phyloP scores from a whole-genome alignment of 2,329 filamentous ascomycete species.

The Pseudocercospora fuligena region DNA sequence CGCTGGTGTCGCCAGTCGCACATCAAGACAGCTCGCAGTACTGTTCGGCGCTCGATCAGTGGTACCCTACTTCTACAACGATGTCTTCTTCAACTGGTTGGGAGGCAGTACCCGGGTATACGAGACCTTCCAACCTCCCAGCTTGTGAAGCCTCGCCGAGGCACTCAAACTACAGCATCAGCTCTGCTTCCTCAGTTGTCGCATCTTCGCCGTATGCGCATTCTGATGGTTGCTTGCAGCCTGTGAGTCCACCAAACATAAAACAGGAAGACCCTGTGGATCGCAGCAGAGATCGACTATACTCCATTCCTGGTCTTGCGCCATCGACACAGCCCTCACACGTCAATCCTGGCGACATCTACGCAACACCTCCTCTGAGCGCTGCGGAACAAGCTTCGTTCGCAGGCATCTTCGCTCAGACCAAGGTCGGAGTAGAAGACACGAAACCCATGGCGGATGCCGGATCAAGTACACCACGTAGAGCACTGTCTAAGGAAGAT shows the following conservation, averaged over 20 bases:
- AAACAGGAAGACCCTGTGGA: slow-evolving; percentile 31
- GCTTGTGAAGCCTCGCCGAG: slow-evolving; percentile 28
- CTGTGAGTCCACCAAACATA: slow-evolving; percentile 27
- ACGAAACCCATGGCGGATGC: slow-evolving; percentile 4
- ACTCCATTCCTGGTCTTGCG: slow-evolving; percentile 24
- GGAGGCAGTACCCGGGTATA: slow-evolving; percentile 12
- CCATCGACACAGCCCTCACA: slow-evolving; percentile 12
- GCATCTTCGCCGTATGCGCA: slow-evolving; percentile 35
- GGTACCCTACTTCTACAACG: slow-evolving; percentile 26
- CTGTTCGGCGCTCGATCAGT: slow-evolving; percentile 12
- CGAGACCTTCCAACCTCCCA: slow-evolving; percentile 7
- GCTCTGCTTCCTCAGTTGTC: slow-evolving; percentile 28
- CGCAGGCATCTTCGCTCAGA: background rate
- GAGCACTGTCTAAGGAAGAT: slow-evolving; percentile 16
- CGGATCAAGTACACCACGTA: slow-evolving; percentile 6
- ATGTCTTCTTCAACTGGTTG: slow-evolving; percentile 22
- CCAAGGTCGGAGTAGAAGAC: slow-evolving; percentile 9
- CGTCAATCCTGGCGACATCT: slow-evolving; percentile 27
- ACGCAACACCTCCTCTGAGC: slow-evolving; percentile 15
- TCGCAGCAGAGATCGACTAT: slow-evolving; percentile 12
- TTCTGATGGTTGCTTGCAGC: slow-evolving; percentile 26
- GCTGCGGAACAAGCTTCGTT: slow-evolving; percentile 4
- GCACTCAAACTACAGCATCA: slow-evolving; percentile 32
- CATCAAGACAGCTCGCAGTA: slow-evolving; percentile 10
- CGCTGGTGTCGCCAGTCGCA: background rate